Evolutionary conservation across 805 yeast species (phyloP).

Genomic region (Metschnikowia koreensis): DNA sequence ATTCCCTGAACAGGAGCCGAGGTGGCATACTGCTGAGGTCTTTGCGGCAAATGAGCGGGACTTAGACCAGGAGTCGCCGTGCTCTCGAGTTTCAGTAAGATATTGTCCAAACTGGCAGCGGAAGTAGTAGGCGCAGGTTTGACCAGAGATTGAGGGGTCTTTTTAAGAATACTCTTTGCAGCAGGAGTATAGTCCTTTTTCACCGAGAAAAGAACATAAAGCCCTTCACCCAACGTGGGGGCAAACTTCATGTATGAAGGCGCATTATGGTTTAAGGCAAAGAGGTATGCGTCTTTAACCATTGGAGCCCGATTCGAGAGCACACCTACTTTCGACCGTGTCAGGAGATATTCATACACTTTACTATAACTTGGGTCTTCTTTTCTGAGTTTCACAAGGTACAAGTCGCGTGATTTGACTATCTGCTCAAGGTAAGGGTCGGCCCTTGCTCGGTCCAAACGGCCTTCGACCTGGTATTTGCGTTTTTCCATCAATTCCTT

Average conservation of each 20-base stretch:
- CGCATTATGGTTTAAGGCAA: slow-evolving; percentile 32
- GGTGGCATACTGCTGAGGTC: slow-evolving; percentile 1
- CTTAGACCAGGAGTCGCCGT: not conserved
- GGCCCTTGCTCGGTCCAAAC: slow-evolving; percentile 55
- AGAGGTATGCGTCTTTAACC: slow-evolving; percentile 64
- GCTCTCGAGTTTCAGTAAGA: slow-evolving; percentile 23
- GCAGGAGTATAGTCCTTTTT: slow-evolving; percentile 34
- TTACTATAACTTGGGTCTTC: slow-evolving; percentile 26
- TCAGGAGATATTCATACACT: slow-evolving; percentile 44
- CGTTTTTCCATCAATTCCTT: slow-evolving; percentile 28
- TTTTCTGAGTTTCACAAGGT: slow-evolving; percentile 43
- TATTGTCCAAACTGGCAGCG: slow-evolving; percentile 22
- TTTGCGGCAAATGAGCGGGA: slow-evolving; percentile 5
- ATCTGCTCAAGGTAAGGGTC: slow-evolving; percentile 54
- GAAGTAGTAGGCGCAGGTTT: slow-evolving; percentile 2
- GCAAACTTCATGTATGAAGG: slow-evolving; percentile 15
- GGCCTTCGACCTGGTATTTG: slow-evolving; percentile 55
- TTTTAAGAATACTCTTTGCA: slow-evolving; percentile 23
- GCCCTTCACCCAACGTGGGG: slow-evolving; percentile 7
- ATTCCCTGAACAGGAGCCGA: not conserved
- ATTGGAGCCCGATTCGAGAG: slow-evolving; percentile 46
- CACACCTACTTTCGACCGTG: slow-evolving; percentile 56
- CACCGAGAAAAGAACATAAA: slow-evolving; percentile 35
- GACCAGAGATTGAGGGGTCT: slow-evolving; percentile 2
- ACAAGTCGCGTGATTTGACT: slow-evolving; percentile 49